These are phyloP conservation scores for Conringia planisiliqua DNA, from an alignment of 345 rosid species.

Conservation along the genomic window DNA sequence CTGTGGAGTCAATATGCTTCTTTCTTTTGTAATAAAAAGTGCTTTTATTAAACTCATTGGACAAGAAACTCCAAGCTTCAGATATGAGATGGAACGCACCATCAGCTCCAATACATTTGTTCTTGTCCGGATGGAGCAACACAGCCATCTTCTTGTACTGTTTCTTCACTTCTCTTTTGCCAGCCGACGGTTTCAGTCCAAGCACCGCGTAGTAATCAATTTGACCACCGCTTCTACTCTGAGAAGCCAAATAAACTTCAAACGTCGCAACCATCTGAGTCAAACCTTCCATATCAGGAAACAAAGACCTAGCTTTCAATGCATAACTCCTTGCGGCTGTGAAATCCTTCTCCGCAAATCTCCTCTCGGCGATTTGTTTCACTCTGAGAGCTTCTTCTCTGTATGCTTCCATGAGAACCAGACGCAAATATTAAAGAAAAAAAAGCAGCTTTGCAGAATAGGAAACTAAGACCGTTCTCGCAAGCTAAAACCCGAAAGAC, in stretches of 20 bases:
- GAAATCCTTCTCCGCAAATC: constrained; percentile 79
- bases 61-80: constrained; percentile 86
- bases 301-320: constrained; percentile 66
- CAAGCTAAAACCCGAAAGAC: constrained; percentile 26
- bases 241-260: constrained; percentile 86
- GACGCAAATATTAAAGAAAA: constrained; percentile 7
- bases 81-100: constrained; percentile 95
- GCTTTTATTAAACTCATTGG: constrained; percentile 63
- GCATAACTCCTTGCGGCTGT: constrained; percentile 76
- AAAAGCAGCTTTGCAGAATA: constrained; percentile 27
- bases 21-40: constrained; percentile 55
- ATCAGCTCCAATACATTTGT: constrained; percentile 74
- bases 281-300: constrained; percentile 81
- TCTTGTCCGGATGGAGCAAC: constrained; percentile 92
- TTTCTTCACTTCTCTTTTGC: constrained; percentile 78
- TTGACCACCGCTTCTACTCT: constrained; percentile 55
- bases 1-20: constrained; percentile 56
- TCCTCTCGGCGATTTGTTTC: constrained; percentile 82
- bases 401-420: constrained; percentile 63
- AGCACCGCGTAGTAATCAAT: constrained; percentile 81
- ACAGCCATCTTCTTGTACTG: constrained; percentile 92
- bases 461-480: constrained; percentile 37
- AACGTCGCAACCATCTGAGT: constrained; percentile 94
- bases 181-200: constrained; percentile 89
- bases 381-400: constrained; percentile 79